These are phyloP conservation scores for Cronartium quercuum DNA, from an alignment of 1,284 basidiomycete species.

Conservation along the genomic window DNA sequence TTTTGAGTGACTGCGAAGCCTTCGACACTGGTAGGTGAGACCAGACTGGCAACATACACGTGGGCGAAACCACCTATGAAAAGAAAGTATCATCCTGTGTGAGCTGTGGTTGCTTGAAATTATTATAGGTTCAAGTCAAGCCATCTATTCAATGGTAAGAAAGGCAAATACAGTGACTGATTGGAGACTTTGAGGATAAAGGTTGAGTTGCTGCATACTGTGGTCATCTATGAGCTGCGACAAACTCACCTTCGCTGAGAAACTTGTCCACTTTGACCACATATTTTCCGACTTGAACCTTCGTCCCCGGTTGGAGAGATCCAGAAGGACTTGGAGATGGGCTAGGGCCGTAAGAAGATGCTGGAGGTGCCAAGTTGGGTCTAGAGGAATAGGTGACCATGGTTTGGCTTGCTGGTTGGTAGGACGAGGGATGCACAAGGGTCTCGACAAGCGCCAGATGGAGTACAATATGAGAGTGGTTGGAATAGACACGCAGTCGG, in stretches of 20 bases:
- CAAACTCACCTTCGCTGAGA: slow-evolving; percentile 72
- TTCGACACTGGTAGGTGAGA: slow-evolving; percentile 41
- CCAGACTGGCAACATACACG: slow-evolving; percentile 83
- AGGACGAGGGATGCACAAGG: too few species aligned
- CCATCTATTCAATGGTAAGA: background rate
- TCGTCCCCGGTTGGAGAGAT: slow-evolving; percentile 62
- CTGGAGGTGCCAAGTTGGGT: background rate
- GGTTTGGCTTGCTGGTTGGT: background rate
- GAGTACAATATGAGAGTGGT: too few species aligned
- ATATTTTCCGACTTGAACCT: slow-evolving; percentile 81
- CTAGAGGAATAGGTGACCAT: background rate
- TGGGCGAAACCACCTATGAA: slow-evolving; percentile 89
- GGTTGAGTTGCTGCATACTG: background rate
- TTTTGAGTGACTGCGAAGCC: slow-evolving; percentile 65
- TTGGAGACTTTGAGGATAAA: background rate
- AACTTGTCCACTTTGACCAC: slow-evolving; percentile 80
- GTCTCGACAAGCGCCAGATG: too few species aligned
- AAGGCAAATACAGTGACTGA: background rate
- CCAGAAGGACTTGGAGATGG: background rate
- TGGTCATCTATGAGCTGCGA: background rate
- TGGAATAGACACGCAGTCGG: too few species aligned
- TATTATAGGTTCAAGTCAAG: background rate
- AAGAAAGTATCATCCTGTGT: background rate
- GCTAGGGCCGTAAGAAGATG: background rate
- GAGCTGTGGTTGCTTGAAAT: background rate